Evolutionary conservation across 2,329 filamentous ascomycete species (phyloP), one percentile per base, ranked within the genome.

Genomic region (Fusarium compactum): DNA sequence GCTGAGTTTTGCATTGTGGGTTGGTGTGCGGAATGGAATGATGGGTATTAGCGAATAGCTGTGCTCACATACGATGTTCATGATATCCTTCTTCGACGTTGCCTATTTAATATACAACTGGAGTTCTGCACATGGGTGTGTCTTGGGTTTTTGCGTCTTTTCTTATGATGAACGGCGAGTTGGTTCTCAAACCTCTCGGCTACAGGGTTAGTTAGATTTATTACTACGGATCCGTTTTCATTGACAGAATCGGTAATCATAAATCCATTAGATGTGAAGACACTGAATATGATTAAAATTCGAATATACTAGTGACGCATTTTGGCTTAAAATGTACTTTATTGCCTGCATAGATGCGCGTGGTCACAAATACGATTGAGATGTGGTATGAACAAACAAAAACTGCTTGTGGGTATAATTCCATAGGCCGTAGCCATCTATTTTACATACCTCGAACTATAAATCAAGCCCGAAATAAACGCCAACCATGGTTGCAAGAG

Each of bases 61-160:
- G 45, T 44, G 3, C 18, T 8, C 22, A 29, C 5, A 14, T 15
- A 50, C 20, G 20, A n/a, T 15, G 18, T 29, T 29, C 3, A 40
- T 24, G 46, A 27, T 53, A 22, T 56, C 20, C 14, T 27, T 43
- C 24, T 57, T 41, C 34, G 20, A 24, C 18, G 41, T 53, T 14
- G 44, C 30, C 41, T 46, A 44, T n/a, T 34, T 41, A 52, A 58
- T 65, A 59, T 52, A 51, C 61, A 30, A 34, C 6, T 34, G 68
- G 72, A 70, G 69, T 71, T 74, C 48, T 30, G 53, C 67, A 30
- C 51, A 54, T 68, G 22, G 30, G 34, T 15, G 58, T 53, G 41
- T 24, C 24, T 43, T 62, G 46, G 41, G 40, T 53, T 52, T 8
- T 34, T n/a, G 50, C 45, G 47, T 29, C 18, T 47, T 63, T 34